These are phyloP conservation scores for Neurospora sp. DNA, from an alignment of 495 filamentous ascomycete genomes.

Conservation along the genomic window DNA sequence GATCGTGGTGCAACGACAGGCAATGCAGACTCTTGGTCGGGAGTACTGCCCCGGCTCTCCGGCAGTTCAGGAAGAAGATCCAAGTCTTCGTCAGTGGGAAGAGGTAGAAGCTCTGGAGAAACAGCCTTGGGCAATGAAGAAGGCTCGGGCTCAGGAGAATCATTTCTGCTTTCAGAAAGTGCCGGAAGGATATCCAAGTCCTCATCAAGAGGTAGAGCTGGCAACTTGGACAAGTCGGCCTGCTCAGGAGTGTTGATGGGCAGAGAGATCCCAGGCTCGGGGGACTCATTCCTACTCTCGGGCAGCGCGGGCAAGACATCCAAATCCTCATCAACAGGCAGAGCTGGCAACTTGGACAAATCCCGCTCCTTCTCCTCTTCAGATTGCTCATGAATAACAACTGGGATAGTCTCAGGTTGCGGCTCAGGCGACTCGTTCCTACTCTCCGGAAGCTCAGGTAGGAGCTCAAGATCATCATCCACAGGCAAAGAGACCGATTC, in stretches of 20 bases:
- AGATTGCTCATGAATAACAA: not conserved
- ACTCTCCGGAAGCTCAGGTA: conserved; percentile 10
- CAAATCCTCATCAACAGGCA: not conserved
- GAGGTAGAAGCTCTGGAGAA: not conserved
- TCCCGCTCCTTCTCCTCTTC: conserved; percentile 5
- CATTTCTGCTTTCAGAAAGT: not conserved
- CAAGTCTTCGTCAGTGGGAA: not conserved
- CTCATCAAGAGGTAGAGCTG: not conserved
- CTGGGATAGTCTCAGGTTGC: not conserved
- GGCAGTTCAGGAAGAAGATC: not conserved
- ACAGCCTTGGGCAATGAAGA: not conserved
- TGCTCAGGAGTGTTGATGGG: too few relatives aligned
- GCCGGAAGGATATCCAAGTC: not conserved
- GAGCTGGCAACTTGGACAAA: not conserved
- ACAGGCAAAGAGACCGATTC: not conserved
- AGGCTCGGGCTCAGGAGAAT: not conserved
- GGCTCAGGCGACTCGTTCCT: conserved; percentile 2
- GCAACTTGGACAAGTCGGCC: not conserved
- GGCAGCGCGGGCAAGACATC: not conserved
- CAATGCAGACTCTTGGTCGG: not conserved
- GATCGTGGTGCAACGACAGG: not conserved
- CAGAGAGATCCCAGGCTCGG: not conserved
- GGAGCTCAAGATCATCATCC: not conserved
- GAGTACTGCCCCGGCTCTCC: conserved; percentile 1
- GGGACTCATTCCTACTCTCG: not conserved